These are phyloP conservation scores for Acanthamoeba rhysodes DNA, from an alignment of 208 protist genomes.

Conservation along the genomic window DNA sequence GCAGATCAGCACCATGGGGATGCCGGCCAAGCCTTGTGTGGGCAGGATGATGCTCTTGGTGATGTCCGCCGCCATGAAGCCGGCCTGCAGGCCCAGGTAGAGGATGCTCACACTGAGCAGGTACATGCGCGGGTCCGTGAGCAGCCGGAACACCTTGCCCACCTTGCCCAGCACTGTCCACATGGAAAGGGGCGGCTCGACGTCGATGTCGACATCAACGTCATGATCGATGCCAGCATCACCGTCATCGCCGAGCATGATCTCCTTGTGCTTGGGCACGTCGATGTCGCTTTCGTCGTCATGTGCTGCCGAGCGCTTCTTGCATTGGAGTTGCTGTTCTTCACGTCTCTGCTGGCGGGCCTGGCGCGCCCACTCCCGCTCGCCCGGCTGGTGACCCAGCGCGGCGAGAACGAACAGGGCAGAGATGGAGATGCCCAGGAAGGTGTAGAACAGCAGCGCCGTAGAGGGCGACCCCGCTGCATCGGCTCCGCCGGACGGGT, in stretches of 20 bases:
- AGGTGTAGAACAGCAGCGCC: conserved; percentile 9
- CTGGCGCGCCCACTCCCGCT: background rate
- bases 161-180: background rate
- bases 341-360: background rate
- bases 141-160: conserved; percentile 1
- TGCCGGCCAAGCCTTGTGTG: background rate
- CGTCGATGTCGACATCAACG: background rate
- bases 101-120: background rate
- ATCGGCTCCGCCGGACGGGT: background rate
- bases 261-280: background rate
- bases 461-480: background rate
- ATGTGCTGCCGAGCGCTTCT: background rate
- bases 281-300: background rate
- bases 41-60: background rate
- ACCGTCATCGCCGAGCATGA: background rate
- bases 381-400: background rate
- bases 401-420: background rate
- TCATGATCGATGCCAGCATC: background rate
- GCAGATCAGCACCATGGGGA: background rate
- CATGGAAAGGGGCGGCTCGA: background rate
- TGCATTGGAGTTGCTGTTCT: too few species aligned
- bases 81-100: background rate
- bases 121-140: conserved; percentile 8
- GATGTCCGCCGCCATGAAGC: background rate
- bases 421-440: background rate